These are phyloP conservation scores for Pueraria montana DNA, from an alignment of 306 rosid species.

Conservation along the genomic window DNA sequence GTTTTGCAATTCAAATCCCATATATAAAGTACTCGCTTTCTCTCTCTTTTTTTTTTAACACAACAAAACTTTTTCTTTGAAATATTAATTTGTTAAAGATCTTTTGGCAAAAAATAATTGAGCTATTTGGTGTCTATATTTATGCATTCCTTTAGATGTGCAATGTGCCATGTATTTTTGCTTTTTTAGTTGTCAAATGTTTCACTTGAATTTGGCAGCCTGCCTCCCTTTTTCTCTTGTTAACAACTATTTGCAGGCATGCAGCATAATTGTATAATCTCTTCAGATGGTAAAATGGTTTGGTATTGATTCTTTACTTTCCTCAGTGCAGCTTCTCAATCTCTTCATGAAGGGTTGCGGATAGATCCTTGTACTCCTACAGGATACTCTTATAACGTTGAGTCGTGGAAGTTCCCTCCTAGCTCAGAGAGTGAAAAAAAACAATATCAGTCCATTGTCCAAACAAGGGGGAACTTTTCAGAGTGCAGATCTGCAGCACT, in stretches of 20 bases:
- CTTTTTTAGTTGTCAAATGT: background rate
- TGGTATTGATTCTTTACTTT: conserved; percentile 50
- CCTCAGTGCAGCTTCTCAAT: conserved; percentile 73
- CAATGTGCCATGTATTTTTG: background rate
- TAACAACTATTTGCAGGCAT: conserved; percentile 14
- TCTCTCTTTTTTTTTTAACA: conserved; percentile 6
- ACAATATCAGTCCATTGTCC: conserved; percentile 57
- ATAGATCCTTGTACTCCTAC: conserved; percentile 91
- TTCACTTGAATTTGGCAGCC: conserved; percentile 26
- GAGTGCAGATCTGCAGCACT: conserved; percentile 91
- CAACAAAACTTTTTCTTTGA: background rate
- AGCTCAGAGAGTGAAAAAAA: conserved; percentile 52
- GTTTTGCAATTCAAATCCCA: conserved; percentile 17
- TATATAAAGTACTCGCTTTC: background rate
- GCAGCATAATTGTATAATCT: background rate
- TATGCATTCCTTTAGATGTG: conserved; percentile 1
- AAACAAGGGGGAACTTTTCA: conserved; percentile 83
- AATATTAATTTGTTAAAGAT: conserved; percentile 29
- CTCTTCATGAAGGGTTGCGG: conserved; percentile 56
- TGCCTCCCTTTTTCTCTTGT: conserved; percentile 19
- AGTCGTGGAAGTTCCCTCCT: conserved; percentile 68
- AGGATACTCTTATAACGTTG: conserved; percentile 68
- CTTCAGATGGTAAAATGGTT: conserved; percentile 25
- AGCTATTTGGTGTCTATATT: conserved; percentile 1
- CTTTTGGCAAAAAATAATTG: background rate